A percentile compares a stretch with the other conserved stretches of the same genome.
These are phyloP conservation scores for Vitis vinifera DNA, from an alignment of 164 flowering plant species.

Conservation along the genomic window ASM3070453v1 NC_081818.1:26607501-26608000, in stretches of 20 bases:
- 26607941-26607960: slow-evolving; percentile 38
- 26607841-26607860: slow-evolving; percentile 18
- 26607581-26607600: slow-evolving; percentile 15
- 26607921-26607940: slow-evolving; percentile 22
- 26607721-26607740: slow-evolving; percentile 26
- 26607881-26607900: slow-evolving; percentile 17
- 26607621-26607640: slow-evolving; percentile 14
- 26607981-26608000: slow-evolving; percentile 32
- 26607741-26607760: slow-evolving; percentile 20
- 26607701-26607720: slow-evolving; percentile 24
- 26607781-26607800: slow-evolving; percentile 22
- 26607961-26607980: slow-evolving; percentile 22
- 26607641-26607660: slow-evolving; percentile 18
- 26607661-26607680: slow-evolving; percentile 21
- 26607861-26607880: slow-evolving; percentile 16
- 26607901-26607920: slow-evolving; percentile 23
- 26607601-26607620: slow-evolving; percentile 17
- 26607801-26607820: slow-evolving; percentile 19
- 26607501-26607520: slow-evolving; percentile 33
- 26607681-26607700: slow-evolving; percentile 27
- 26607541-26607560: slow-evolving; percentile 19
- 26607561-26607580: slow-evolving; percentile 16
- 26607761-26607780: slow-evolving; percentile 13
- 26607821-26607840: slow-evolving; percentile 29
- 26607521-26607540: slow-evolving; percentile 26